These are phyloP conservation scores for Corchorus capsularis DNA, from an alignment of 345 rosid genomes.

Conservation along the genomic window DNA sequence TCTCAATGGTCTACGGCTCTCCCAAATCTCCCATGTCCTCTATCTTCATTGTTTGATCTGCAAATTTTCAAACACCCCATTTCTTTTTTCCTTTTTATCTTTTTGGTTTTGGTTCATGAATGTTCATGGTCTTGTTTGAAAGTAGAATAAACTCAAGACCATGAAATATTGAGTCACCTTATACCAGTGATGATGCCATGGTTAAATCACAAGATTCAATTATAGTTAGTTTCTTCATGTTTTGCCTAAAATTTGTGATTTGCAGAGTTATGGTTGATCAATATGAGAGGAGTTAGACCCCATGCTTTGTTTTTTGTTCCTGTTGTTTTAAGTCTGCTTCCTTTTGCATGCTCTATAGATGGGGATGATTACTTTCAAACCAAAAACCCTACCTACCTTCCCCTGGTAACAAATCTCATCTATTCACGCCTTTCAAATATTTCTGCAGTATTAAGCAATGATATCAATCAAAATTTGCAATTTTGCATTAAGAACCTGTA, in stretches of 20 bases:
- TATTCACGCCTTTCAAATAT: slow-evolving; percentile 60
- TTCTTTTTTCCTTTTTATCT: background rate
- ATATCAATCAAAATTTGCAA: slow-evolving; percentile 42
- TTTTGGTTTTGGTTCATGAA: background rate
- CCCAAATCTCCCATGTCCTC: background rate
- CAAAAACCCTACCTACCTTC: slow-evolving; percentile 49
- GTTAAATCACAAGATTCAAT: slow-evolving; percentile 25
- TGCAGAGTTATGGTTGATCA: slow-evolving; percentile 24
- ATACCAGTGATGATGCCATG: slow-evolving; percentile 31
- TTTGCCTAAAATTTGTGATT: slow-evolving; percentile 22
- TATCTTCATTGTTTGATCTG: slow-evolving; percentile 8
- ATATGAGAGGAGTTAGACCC: slow-evolving; percentile 39
- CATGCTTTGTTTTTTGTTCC: slow-evolving; percentile 34
- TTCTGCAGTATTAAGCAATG: slow-evolving; percentile 39
- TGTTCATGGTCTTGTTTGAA: slow-evolving; percentile 22
- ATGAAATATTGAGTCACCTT: background rate
- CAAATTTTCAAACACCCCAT: slow-evolving; percentile 10
- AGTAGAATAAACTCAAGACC: slow-evolving; percentile 15
- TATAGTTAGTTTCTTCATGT: slow-evolving; percentile 19
- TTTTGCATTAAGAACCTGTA: slow-evolving; percentile 80
- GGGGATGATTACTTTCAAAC: slow-evolving; percentile 67
- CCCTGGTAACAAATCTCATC: slow-evolving; percentile 50
- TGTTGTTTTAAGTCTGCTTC: slow-evolving; percentile 34
- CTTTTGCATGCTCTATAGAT: slow-evolving; percentile 35
- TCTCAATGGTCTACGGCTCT: background rate